Evolutionary conservation across 2,329 filamentous ascomycete genomes (phyloP).

Genomic region (Penicillium sp.): DNA sequence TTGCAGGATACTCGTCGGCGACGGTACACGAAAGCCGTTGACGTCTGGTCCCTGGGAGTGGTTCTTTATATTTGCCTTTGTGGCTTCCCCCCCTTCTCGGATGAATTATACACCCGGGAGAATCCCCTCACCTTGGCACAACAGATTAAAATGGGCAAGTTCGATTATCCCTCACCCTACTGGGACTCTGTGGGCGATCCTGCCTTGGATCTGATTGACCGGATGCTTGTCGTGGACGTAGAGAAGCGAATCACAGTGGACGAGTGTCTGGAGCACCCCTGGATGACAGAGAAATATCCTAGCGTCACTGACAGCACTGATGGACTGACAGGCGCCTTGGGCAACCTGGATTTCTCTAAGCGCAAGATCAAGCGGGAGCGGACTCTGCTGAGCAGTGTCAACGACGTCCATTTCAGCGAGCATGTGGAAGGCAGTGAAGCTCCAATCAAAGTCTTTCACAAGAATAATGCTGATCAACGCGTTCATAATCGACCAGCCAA

Average conservation of each 20-base stretch:
- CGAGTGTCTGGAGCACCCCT: constrained; percentile 86
- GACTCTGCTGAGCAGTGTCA: constrained; percentile 79
- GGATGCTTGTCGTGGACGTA: constrained; percentile 88
- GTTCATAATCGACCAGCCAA: constrained; percentile 45
- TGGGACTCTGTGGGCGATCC: constrained; percentile 88
- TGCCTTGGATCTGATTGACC: constrained; percentile 89
- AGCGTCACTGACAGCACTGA: constrained; percentile 83
- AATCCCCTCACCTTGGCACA: constrained; percentile 85
- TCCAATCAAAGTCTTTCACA: constrained; percentile 71
- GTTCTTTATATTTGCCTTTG: constrained; percentile 97
- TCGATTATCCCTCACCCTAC: constrained; percentile 94
- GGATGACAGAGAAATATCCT: constrained; percentile 66
- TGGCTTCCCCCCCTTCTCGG: constrained; percentile 94
- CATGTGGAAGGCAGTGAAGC: constrained; percentile 58
- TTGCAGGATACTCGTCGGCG: constrained; percentile 77
- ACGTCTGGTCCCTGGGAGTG: constrained; percentile 96
- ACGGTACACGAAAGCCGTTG: constrained; percentile 91
- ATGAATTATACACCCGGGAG: constrained; percentile 78
- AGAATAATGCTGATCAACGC: constrained; percentile 60
- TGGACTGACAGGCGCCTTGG: constrained; percentile 84
- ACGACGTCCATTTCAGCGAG: constrained; percentile 66
- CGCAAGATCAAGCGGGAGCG: constrained; percentile 79
- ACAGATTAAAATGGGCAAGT: constrained; percentile 84
- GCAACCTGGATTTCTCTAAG: constrained; percentile 77
- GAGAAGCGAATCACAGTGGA: constrained; percentile 84